Percentiles rank a stretch among this genome's conserved stretches.
phyloP scores from a whole-genome alignment of 2,329 filamentous ascomycete genomes.

The Fonsecaea nubica region DNA sequence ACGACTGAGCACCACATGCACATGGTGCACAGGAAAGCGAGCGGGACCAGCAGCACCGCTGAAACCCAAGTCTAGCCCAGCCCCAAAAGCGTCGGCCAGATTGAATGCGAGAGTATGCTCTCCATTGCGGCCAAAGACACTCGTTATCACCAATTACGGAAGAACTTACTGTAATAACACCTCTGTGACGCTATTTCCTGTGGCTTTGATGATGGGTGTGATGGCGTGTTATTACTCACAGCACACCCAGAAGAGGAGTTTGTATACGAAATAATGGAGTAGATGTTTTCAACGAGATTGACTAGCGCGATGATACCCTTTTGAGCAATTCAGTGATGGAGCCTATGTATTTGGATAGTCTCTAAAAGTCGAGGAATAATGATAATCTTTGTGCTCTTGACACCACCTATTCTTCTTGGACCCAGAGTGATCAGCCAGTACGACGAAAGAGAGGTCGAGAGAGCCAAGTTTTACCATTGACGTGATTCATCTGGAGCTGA shows the following conservation, averaged over 20 bases:
- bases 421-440: too few relatives aligned
- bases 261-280: too few relatives aligned
- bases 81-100: background rate
- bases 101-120: background rate
- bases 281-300: too few relatives aligned
- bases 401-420: too few relatives aligned
- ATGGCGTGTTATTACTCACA: slow-evolving; percentile 3
- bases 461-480: too few relatives aligned
- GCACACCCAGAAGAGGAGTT: background rate
- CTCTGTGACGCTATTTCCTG: background rate
- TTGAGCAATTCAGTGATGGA: too few relatives aligned
- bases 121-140: background rate
- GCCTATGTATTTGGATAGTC: too few relatives aligned
- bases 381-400: too few relatives aligned
- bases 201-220: background rate
- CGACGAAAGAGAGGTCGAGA: too few relatives aligned
- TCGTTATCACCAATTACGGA: background rate
- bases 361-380: too few relatives aligned
- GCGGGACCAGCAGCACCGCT: slow-evolving; percentile 13
- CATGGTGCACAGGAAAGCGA: slow-evolving; percentile 11
- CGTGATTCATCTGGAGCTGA: too few relatives aligned
- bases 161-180: background rate
- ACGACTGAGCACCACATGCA: slow-evolving; percentile 3
- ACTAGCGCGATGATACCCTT: too few relatives aligned
- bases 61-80: slow-evolving; percentile 13